These are phyloP conservation scores for Pleurotus pulmonarius DNA, from an alignment of 768 basidiomycete genomes.

Conservation along the genomic window DNA sequence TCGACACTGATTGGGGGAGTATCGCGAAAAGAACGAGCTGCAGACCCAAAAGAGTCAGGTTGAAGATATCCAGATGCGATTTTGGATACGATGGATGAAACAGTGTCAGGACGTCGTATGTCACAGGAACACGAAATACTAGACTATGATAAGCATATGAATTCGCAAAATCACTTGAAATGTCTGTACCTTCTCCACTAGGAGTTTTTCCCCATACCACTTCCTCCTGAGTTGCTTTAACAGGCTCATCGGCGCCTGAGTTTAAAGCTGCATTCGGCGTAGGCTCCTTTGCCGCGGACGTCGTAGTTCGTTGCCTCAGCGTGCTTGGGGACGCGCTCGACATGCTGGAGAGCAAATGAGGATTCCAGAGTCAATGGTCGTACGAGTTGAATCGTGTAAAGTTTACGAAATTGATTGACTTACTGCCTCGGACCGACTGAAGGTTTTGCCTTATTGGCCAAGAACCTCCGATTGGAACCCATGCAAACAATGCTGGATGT, in stretches of 20 bases:
- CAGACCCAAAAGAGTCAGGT: slow-evolving; percentile 70
- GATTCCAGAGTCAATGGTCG: background rate
- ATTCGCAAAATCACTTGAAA: slow-evolving; percentile 1
- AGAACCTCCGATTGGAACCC: slow-evolving; percentile 6
- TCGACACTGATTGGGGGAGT: slow-evolving; percentile 53
- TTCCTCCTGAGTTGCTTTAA: slow-evolving; percentile 35
- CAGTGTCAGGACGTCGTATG: slow-evolving; percentile 85
- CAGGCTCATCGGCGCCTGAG: background rate
- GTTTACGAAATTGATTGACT: background rate
- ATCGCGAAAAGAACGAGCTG: slow-evolving; percentile 73
- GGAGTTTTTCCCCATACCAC: slow-evolving; percentile 90
- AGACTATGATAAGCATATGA: slow-evolving; percentile 9
- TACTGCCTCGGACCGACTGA: background rate
- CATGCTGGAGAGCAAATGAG: background rate
- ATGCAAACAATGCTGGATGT: slow-evolving; percentile 1
- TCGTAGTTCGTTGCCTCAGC: background rate
- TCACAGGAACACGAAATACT: slow-evolving; percentile 94
- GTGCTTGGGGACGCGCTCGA: background rate
- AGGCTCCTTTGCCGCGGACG: slow-evolving; percentile 1
- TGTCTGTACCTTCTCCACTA: slow-evolving; percentile 60
- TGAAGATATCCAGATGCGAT: slow-evolving; percentile 85
- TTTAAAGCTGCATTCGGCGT: background rate
- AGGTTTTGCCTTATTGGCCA: slow-evolving; percentile 7
- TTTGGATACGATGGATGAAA: slow-evolving; percentile 83
- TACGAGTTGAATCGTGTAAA: slow-evolving; percentile 6